Percentiles rank a stretch among this genome's conserved stretches.
These are phyloP conservation scores for Euphorbia lathyris DNA, from an alignment of 345 rosid species.

Conservation along the genomic window DNA sequence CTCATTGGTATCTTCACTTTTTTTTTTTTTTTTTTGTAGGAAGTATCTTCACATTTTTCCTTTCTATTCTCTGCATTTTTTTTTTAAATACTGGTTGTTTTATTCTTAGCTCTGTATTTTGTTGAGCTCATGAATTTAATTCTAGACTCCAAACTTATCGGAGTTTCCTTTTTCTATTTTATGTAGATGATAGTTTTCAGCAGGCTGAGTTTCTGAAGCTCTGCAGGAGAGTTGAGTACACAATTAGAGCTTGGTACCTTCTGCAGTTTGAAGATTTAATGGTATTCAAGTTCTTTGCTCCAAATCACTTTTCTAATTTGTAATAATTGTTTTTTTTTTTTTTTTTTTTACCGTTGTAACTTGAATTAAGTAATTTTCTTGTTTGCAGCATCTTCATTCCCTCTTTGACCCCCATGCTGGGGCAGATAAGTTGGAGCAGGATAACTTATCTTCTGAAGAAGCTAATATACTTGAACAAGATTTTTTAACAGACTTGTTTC, in stretches of 20 bases:
- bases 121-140: too few relatives aligned
- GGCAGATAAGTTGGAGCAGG: conserved; percentile 70
- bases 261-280: conserved; percentile 93
- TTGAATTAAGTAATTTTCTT: conserved; percentile 11
- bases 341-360: conserved; percentile 12
- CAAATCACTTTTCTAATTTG: neutral
- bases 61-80: neutral
- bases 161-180: neutral
- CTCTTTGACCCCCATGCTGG: conserved; percentile 87
- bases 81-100: neutral
- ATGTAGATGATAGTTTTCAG: conserved; percentile 65
- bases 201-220: conserved; percentile 81
- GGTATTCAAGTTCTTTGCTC: conserved; percentile 36
- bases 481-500: conserved; percentile 76
- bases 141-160: too few relatives aligned
- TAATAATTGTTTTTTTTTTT: neutral
- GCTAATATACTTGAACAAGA: conserved; percentile 83
- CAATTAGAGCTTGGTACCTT: conserved; percentile 94
- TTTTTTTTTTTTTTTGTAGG: too few relatives aligned
- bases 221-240: conserved; percentile 90
- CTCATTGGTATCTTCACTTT: neutral
- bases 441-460: conserved; percentile 58
- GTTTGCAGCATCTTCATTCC: conserved; percentile 83
- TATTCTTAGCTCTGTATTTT: too few relatives aligned
- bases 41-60: neutral